phyloP scores from a whole-genome alignment of 768 basidiomycete genomes.

The Naganishia onofrii region DNA sequence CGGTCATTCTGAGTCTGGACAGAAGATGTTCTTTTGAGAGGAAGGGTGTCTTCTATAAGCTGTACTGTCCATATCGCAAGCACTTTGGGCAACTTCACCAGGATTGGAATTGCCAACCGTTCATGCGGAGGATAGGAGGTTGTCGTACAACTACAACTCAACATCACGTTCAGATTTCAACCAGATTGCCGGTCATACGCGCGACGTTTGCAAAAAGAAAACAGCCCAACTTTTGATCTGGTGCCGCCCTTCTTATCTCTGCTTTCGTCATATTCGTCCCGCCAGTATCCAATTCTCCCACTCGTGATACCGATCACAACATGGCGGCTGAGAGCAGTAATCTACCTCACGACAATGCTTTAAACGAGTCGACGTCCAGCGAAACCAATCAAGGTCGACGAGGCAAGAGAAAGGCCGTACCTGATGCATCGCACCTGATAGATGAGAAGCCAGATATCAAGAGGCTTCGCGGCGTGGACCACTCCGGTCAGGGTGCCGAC shows the following conservation, averaged over 20 bases:
- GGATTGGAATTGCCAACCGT: not conserved
- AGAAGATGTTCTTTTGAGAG: not conserved
- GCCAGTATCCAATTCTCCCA: not conserved
- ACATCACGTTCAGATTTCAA: not conserved
- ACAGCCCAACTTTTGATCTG: slow-evolving; percentile 2
- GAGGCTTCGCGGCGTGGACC: slow-evolving; percentile 9
- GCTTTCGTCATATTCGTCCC: slow-evolving; percentile 17
- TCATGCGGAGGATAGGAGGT: not conserved
- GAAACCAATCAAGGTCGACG: slow-evolving; percentile 7
- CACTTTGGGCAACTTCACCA: not conserved
- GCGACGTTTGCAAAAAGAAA: slow-evolving; percentile 24
- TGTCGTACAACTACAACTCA: not conserved
- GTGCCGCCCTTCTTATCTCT: not conserved
- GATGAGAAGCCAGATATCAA: slow-evolving; percentile 15
- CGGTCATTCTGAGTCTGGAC: not conserved
- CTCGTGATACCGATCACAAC: not conserved
- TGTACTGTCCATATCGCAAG: not conserved
- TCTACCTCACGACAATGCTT: not conserved
- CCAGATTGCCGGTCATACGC: not conserved
- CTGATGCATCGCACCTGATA: not conserved
- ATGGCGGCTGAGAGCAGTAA: not conserved
- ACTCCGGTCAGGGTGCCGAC: not conserved
- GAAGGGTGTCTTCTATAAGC: not conserved
- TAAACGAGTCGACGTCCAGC: not conserved
- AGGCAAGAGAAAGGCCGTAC: slow-evolving; percentile 1